phyloP scores from a whole-genome alignment of 768 basidiomycete species.

The Tremella yokohamensis region DNA sequence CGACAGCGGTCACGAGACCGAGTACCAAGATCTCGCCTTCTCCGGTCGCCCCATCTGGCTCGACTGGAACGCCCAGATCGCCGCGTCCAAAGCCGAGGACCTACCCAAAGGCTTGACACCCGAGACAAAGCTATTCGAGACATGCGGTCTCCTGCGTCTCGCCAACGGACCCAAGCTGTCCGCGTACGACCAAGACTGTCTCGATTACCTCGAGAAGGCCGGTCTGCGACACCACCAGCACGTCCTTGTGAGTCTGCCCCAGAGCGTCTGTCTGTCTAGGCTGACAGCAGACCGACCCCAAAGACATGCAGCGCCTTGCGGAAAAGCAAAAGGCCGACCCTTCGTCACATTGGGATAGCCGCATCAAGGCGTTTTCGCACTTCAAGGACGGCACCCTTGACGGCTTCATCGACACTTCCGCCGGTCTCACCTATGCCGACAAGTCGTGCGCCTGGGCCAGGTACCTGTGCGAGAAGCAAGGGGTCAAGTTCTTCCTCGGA shows the following conservation, averaged over 20 bases:
- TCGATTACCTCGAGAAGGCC: slow-evolving; percentile 23
- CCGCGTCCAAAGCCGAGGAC: slow-evolving; percentile 12
- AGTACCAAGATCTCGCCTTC: slow-evolving; percentile 33
- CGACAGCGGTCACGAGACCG: slow-evolving; percentile 21
- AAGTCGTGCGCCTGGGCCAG: slow-evolving; percentile 24
- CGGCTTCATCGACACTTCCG: slow-evolving; percentile 23
- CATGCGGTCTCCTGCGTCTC: slow-evolving; percentile 24
- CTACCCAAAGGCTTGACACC: slow-evolving; percentile 24
- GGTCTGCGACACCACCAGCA: slow-evolving; percentile 26
- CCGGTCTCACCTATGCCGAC: slow-evolving; percentile 22
- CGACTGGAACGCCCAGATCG: slow-evolving; percentile 30
- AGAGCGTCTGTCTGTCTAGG: neutral
- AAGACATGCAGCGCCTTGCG: slow-evolving; percentile 5
- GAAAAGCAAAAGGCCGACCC: slow-evolving; percentile 7
- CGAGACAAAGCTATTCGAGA: slow-evolving; percentile 18
- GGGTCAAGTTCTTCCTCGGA: slow-evolving; percentile 29
- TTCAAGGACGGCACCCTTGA: slow-evolving; percentile 15
- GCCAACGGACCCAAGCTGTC: slow-evolving; percentile 17
- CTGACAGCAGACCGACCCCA: slow-evolving; percentile 4
- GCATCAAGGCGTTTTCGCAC: slow-evolving; percentile 5
- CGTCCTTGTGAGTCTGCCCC: slow-evolving; percentile 16
- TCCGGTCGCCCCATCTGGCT: slow-evolving; percentile 25
- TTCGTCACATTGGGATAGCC: slow-evolving; percentile 1
- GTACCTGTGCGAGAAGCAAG: slow-evolving; percentile 15
- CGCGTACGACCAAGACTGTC: slow-evolving; percentile 19